Conservation (phyloP, 202 grass and related monocot genomes). For the Elaeis oleifera region DNA sequence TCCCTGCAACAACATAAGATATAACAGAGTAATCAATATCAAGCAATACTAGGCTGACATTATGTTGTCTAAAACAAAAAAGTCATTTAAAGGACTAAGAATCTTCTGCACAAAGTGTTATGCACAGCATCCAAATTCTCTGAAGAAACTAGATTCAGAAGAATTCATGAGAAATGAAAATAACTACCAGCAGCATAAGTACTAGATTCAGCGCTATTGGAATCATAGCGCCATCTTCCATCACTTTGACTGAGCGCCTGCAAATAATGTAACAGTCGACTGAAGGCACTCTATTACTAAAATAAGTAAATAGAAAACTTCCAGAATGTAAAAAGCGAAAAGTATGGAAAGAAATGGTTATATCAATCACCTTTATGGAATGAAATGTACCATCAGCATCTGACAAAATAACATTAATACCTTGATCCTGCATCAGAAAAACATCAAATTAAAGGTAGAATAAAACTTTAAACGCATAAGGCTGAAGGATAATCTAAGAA, state of each 20-base stretch:
- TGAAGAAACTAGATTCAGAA: too few species aligned
- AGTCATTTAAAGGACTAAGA: too few species aligned
- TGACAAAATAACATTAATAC: conserved; percentile 40
- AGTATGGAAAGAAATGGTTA: too few species aligned
- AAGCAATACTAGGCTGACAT: not conserved
- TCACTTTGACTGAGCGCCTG: conserved; percentile 94
- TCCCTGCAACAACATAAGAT: conserved; percentile 39
- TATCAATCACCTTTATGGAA: conserved; percentile 64
- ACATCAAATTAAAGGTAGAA: not conserved
- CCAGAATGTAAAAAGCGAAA: too few species aligned
- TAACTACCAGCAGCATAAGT: conserved; percentile 77
- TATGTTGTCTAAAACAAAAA: too few species aligned
- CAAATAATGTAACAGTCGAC: conserved; percentile 14
- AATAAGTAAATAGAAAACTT: too few species aligned
- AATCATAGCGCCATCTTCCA: conserved; percentile 88
- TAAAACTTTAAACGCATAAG: too few species aligned
- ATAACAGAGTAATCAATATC: not conserved
- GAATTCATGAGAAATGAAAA: conserved; percentile 10
- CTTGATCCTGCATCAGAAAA: conserved; percentile 52
- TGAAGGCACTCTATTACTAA: too few species aligned
- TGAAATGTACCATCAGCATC: conserved; percentile 74
- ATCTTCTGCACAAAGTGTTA: too few species aligned
- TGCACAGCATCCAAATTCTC: too few species aligned
- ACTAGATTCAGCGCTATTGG: conserved; percentile 82
- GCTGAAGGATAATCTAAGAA: too few species aligned